Conservation (phyloP, 2,329 filamentous ascomycete species). For the Pseudocercospora crystallina region DNA sequence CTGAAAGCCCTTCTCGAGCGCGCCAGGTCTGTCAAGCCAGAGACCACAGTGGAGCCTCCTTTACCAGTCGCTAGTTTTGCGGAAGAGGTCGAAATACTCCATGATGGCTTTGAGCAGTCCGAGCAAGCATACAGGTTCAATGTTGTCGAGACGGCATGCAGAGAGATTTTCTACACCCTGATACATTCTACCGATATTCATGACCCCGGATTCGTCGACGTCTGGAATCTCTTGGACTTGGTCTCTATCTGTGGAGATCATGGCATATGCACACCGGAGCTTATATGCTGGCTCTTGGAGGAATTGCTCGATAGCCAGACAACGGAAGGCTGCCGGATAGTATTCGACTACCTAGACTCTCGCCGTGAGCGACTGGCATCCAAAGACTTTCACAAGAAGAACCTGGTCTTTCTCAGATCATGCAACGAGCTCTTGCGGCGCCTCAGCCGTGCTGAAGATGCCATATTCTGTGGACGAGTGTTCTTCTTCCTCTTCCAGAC, state of each 20-base stretch:
- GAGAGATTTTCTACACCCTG: constrained; percentile 69
- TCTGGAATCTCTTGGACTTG: constrained; percentile 94
- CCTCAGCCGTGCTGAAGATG: constrained; percentile 92
- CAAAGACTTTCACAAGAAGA: constrained; percentile 76
- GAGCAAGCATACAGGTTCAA: constrained; percentile 46
- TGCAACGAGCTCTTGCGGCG: constrained; percentile 95
- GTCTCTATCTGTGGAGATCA: constrained; percentile 75
- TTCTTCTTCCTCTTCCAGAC: constrained; percentile 99
- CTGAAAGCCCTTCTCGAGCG: constrained; percentile 43
- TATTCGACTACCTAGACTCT: constrained; percentile 95
- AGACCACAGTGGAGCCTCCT: constrained; percentile 45
- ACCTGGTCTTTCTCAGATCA: constrained; percentile 82
- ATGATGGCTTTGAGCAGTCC: constrained; percentile 29
- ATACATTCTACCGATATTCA: constrained; percentile 66
- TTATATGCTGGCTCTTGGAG: constrained; percentile 88
- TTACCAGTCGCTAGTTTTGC: constrained; percentile 43
- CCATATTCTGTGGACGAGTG: constrained; percentile 93
- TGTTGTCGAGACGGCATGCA: constrained; percentile 78
- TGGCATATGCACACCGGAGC: constrained; percentile 67
- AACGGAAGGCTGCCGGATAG: constrained; percentile 82
- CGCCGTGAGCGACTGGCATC: constrained; percentile 84
- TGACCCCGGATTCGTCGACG: constrained; percentile 71
- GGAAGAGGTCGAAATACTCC: constrained; percentile 26
- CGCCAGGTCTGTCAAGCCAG: constrained; percentile 42
- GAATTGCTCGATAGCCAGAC: constrained; percentile 95